Evolutionary conservation across 108 stramenopile species (phyloP).

Genomic region (Fragilariopsis cylindrus): DNA sequence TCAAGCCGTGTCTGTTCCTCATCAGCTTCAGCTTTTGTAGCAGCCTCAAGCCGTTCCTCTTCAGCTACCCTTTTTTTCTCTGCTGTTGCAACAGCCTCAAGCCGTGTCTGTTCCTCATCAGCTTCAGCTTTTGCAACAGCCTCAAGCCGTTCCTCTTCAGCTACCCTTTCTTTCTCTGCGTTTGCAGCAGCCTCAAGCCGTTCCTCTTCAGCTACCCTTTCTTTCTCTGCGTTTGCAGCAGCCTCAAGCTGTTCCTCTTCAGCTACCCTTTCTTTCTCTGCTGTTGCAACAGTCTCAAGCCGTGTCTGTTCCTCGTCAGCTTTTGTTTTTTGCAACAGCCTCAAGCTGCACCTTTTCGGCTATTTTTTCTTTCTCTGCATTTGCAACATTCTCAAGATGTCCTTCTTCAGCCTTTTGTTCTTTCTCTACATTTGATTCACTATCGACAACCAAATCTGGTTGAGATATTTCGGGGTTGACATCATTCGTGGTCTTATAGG

Average conservation of each 20-base stretch:
- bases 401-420: background rate
- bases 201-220: background rate
- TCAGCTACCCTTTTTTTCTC: too few species aligned
- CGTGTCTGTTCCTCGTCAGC: background rate
- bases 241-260: background rate
- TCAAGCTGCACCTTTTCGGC: background rate
- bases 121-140: too few species aligned
- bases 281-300: background rate
- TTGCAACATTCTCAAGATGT: background rate
- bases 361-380: background rate
- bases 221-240: too few species aligned
- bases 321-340: background rate
- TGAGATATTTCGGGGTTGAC: background rate
- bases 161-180: too few species aligned
- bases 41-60: too few species aligned
- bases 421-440: background rate
- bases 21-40: too few species aligned
- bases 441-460: background rate
- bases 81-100: too few species aligned
- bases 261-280: background rate
- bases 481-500: background rate
- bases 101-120: too few species aligned
- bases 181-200: too few species aligned
- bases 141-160: too few species aligned
- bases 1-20: background rate